Conservation (phyloP, 306 rosid genomes). For the Astragalus membranaceus region DNA sequence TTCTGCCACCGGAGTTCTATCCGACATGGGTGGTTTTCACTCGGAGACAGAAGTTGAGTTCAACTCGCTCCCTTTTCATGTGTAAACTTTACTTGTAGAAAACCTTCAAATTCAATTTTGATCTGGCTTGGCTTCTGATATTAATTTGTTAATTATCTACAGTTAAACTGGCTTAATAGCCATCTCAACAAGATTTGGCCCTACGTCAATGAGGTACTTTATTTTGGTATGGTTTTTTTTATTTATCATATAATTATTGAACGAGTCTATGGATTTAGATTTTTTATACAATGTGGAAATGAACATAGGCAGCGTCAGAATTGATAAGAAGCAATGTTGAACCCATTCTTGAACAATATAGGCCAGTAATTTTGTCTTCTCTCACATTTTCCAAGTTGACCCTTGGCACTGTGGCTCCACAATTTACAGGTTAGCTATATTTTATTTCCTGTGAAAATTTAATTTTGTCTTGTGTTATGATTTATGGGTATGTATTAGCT, state of each 20-base stretch:
- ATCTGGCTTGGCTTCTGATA: constrained; percentile 5
- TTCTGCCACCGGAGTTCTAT: constrained; percentile 52
- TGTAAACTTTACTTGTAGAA: background rate
- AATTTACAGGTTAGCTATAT: constrained; percentile 60
- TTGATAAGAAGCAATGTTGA: constrained; percentile 68
- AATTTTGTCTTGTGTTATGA: background rate
- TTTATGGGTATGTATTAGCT: background rate
- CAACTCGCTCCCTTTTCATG: background rate
- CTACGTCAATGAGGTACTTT: constrained; percentile 57
- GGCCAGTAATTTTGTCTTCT: constrained; percentile 54
- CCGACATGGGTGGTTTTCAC: constrained; percentile 86
- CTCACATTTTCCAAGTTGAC: constrained; percentile 82
- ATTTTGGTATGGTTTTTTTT: background rate
- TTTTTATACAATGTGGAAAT: constrained; percentile 14
- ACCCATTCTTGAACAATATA: constrained; percentile 73
- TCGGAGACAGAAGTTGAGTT: constrained; percentile 74
- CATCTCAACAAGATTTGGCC: constrained; percentile 77
- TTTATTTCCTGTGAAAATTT: background rate
- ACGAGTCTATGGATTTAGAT: background rate
- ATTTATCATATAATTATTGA: background rate
- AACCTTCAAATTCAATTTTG: background rate
- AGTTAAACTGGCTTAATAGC: constrained; percentile 77
- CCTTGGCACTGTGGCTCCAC: constrained; percentile 91
- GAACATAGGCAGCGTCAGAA: constrained; percentile 72
- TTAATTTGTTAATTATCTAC: constrained; percentile 31